A percentile compares a stretch with the other conserved stretches of the same genome.
Conservation (phyloP, 345 rosid genomes). For the Erysimum cheiranthoides region DNA sequence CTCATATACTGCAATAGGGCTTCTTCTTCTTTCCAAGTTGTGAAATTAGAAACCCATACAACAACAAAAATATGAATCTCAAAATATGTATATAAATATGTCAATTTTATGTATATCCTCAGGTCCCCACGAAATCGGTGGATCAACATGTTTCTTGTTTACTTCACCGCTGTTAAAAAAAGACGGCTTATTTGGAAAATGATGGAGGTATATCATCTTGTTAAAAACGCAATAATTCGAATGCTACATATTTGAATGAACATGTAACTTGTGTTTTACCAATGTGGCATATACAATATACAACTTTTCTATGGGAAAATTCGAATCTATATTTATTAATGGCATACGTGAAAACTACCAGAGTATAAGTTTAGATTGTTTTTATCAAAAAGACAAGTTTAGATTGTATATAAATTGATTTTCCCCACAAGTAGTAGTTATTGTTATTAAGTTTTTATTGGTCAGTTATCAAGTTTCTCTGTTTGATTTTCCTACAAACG, state of each 20-base stretch:
- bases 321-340: not conserved
- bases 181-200: not conserved
- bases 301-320: not conserved
- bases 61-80: not conserved
- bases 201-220: not conserved
- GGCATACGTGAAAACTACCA: not conserved
- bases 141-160: slow-evolving; percentile 33
- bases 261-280: not conserved
- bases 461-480: too few relatives aligned
- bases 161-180: slow-evolving; percentile 20
- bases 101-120: slow-evolving; percentile 37
- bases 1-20: slow-evolving; percentile 25
- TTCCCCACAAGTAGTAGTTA: too few relatives aligned
- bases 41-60: slow-evolving; percentile 20
- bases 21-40: slow-evolving; percentile 37
- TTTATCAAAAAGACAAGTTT: too few relatives aligned
- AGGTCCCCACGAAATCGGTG: slow-evolving; percentile 40
- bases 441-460: too few relatives aligned
- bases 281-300: not conserved
- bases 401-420: not conserved
- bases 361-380: not conserved
- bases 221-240: not conserved
- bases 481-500: too few relatives aligned
- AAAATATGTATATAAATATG: slow-evolving; percentile 5
- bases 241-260: not conserved